Evolutionary conservation across 2,329 filamentous ascomycete genomes (phyloP).

Genomic region (Verticillium isaacii): DNA sequence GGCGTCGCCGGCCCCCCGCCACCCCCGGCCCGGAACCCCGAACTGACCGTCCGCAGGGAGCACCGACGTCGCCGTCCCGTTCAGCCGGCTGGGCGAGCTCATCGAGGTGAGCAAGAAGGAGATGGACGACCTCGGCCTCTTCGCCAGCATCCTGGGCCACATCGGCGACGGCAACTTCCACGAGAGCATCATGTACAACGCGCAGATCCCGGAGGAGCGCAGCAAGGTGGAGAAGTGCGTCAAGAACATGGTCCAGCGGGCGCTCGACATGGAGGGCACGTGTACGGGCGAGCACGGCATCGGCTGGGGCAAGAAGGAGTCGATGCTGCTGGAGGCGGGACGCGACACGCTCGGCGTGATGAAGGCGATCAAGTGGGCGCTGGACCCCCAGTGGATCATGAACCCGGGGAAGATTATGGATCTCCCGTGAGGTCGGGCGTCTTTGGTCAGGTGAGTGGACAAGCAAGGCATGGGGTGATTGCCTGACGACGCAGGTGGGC

Average conservation of each 20-base stretch:
- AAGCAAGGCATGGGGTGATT: too few species aligned
- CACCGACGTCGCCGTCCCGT: slow-evolving; percentile 79
- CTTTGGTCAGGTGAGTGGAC: too few species aligned
- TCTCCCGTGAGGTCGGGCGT: slow-evolving; percentile 26
- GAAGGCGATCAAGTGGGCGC: slow-evolving; percentile 74
- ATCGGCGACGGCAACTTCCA: slow-evolving; percentile 96
- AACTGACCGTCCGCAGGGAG: slow-evolving; percentile 46
- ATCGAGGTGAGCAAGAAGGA: slow-evolving; percentile 82
- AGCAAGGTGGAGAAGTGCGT: slow-evolving; percentile 77
- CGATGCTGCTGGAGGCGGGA: slow-evolving; percentile 73
- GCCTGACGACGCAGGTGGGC: too few species aligned
- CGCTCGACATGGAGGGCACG: slow-evolving; percentile 89
- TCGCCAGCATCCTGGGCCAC: slow-evolving; percentile 84
- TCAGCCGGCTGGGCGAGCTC: slow-evolving; percentile 69
- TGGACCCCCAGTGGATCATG: slow-evolving; percentile 85
- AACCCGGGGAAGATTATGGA: slow-evolving; percentile 93
- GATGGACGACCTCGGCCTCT: slow-evolving; percentile 78
- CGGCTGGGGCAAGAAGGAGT: slow-evolving; percentile 81
- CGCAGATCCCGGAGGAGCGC: slow-evolving; percentile 62
- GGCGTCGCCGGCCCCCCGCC: too few species aligned
- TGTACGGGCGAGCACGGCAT: slow-evolving; percentile 87
- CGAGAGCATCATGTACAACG: slow-evolving; percentile 84
- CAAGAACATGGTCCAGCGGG: slow-evolving; percentile 85
- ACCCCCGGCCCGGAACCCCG: too few species aligned
- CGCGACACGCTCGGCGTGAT: slow-evolving; percentile 77